Base-by-base conservation (phyloP, 805 yeast genomes). In the Tetrapisispora arboricola region DNA sequence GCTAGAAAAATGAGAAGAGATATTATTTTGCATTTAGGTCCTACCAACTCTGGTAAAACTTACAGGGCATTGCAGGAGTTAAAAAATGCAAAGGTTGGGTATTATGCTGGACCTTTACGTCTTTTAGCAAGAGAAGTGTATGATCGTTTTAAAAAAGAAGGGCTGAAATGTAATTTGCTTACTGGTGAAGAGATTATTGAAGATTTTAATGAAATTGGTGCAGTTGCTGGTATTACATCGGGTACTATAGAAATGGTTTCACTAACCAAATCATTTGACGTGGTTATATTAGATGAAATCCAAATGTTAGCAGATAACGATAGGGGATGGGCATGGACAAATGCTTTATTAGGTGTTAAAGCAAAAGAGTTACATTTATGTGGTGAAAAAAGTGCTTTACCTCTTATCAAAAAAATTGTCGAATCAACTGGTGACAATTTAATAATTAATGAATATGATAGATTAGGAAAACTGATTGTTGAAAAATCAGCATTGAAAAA, bases 31-130 rank as follows among this genome's bases (percentile, higher is more conserved):
- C 99, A 92, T 58, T 84, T 92, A 10, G 99, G 99, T 0, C 98
- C 99, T 1, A 92, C 99, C 0, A 92, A 92, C 58, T 80, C 92
- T 49, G 99, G 99, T 11, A 92, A 92, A 54, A 92, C 97, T 0
- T 84, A 84, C 55, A 72, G 75, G 36, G 95, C 97, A 0, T 64
- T 92, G 35, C 70, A 81, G 51, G 70, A 76, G 41, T 67, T 92
- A 37, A 78, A 78, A 49, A 53, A 60, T 17, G 77, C 86, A 13
- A 68, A 76, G 25, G 71, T 78, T 16, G 98, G 98, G 0, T 84
- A 82, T 49, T 92, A 80, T 61, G 97, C 97, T 0, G 97, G 97
- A 1, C 99, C 99, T 0, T 65, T 92, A 36, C 69, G 99, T 45
- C 67, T 92, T 42, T 67, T 92, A 39, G 98, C 97, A 0, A 68